Evolutionary conservation across 768 basidiomycete genomes (phyloP).

Genomic region (Pleurotus giganteus): DNA sequence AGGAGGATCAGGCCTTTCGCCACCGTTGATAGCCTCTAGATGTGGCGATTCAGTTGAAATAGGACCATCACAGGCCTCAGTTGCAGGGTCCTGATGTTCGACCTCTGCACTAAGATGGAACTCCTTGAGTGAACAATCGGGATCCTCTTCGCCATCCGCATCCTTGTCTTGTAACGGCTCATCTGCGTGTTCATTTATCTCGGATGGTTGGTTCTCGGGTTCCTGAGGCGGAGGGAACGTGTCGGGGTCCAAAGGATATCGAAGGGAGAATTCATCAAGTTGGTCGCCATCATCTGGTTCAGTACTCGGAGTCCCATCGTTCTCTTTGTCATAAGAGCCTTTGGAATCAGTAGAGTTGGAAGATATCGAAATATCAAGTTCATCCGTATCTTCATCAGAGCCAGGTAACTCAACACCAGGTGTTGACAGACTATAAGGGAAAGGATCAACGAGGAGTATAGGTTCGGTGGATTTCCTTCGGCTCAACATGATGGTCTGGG

Average conservation of each 20-base stretch:
- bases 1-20: no score
- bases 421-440: conserved; percentile 47
- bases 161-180: conserved; percentile 25
- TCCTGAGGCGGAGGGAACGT: not conserved
- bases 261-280: conserved; percentile 18
- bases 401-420: conserved; percentile 22
- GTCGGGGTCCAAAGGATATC: conserved; percentile 20
- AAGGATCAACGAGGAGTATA: conserved; percentile 38
- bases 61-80: not conserved
- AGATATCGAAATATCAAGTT: conserved; percentile 22
- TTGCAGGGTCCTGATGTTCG: not conserved
- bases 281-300: not conserved
- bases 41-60: not conserved
- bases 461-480: conserved; percentile 24
- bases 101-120: not conserved
- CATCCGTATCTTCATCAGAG: conserved; percentile 7
- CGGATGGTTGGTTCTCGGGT: not conserved
- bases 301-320: not conserved
- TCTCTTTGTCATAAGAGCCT: conserved; percentile 20
- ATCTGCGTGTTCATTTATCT: not conserved
- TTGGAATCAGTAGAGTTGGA: conserved; percentile 27
- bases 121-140: conserved; percentile 23
- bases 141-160: conserved; percentile 35
- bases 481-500: not conserved
- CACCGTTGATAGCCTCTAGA: not conserved